Base-by-base conservation (phyloP, 2,329 filamentous ascomycete species). In the Penicillium aurantiogriseum region DNA sequence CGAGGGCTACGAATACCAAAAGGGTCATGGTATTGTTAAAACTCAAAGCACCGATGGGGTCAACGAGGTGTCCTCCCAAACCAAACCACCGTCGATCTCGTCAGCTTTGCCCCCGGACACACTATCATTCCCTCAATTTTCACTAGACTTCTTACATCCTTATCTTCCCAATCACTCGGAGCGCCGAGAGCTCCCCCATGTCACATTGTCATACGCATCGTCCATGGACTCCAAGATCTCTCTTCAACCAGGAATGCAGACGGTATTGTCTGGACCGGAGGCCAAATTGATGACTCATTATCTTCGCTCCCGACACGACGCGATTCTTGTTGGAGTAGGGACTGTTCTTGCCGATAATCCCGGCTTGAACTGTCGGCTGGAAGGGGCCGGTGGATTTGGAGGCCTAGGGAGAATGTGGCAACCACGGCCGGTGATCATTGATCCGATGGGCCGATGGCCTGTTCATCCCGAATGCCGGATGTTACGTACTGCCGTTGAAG, bases 261-360 rank as follows among this genome's bases (percentile, higher is more conserved):
- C 93, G 2, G 80, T 84, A 0, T 83, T 97, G 15, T 97, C 93
- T 1, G 92, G 92, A 4, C 84, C 88, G 0, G 81, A 87, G 62
- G 91, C 91, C 38, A 96, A 96, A 75, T 84, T 90, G 52, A 95
- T 97, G 91, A 97, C 93, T 0, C 93, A 97, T 75, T 91, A 89
- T 71, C 83, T 97, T 29, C 90, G 93, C 67, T 87, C 88, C 13
- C 84, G 83, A 17, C 92, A 97, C 76, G 86, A 90, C 61, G 91
- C 90, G 39, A 96, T 97, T 64, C 81, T 95, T 25, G 81, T 97
- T 33, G 93, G 93, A 23, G 90, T 88, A 5, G 89, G 89, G 3
- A 97, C 93, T 1, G 90, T 91, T 8, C 79, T 91, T 27, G 88
- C 90, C 21, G 93, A 97, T 72, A 85, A 96, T 69, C 93, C 93